A percentile compares a stretch with the other conserved stretches of the same genome.
phyloP scores from a whole-genome alignment of 2,329 filamentous ascomycete species.

The Aspergillus sp. region DNA sequence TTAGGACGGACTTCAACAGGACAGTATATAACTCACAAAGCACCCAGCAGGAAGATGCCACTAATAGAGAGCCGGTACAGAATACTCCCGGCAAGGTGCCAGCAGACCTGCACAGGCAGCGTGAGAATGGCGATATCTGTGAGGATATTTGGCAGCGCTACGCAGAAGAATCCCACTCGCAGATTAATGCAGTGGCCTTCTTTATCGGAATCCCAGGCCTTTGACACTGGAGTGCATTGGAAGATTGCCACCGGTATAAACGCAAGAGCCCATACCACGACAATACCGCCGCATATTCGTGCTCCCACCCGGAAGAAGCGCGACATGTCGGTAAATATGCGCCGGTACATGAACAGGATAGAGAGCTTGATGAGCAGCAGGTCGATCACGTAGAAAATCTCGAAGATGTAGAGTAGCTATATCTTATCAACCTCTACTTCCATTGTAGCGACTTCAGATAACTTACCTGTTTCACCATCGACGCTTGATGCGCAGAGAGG shows the following conservation, averaged over 20 bases:
- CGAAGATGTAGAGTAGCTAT: too few species aligned
- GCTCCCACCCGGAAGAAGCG: constrained; percentile 22
- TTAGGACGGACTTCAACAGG: background rate
- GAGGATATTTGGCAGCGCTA: constrained; percentile 31
- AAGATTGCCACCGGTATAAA: constrained; percentile 23
- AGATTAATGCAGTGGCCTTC: constrained; percentile 27
- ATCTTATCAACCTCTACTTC: too few species aligned
- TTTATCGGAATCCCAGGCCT: constrained; percentile 25
- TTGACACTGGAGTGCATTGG: constrained; percentile 26
- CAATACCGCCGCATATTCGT: constrained; percentile 21
- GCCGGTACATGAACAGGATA: constrained; percentile 30
- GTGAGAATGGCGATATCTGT: constrained; percentile 28
- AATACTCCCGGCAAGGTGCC: constrained; percentile 20
- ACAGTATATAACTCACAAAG: background rate
- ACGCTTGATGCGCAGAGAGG: too few species aligned
- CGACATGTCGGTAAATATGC: constrained; percentile 21
- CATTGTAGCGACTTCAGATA: too few species aligned
- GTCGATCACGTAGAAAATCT: too few species aligned
- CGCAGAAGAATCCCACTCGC: constrained; percentile 25
- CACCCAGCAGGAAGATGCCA: background rate
- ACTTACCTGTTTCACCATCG: too few species aligned
- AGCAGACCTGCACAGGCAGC: constrained; percentile 29
- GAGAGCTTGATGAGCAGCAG: constrained; percentile 25
- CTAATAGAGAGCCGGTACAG: background rate
- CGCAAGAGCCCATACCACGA: constrained; percentile 24